phyloP scores from a whole-genome alignment of 805 yeast species.

The Nakazawaea holstii region DNA sequence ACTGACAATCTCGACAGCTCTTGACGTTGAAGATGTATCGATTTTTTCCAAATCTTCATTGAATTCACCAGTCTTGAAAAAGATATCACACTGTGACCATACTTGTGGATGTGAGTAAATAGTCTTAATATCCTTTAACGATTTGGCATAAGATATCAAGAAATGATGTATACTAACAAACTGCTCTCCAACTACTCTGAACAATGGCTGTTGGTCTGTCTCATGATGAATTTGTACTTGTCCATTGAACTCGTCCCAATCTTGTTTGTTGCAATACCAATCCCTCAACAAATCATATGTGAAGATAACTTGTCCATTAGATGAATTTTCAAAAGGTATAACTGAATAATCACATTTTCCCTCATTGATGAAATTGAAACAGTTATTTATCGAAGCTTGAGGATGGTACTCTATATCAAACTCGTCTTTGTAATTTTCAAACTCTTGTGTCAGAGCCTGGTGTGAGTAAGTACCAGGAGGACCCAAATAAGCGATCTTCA shows the following conservation, averaged over 20 bases:
- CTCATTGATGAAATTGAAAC: conserved; percentile 50
- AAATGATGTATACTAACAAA: conserved; percentile 81
- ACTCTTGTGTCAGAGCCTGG: conserved; percentile 55
- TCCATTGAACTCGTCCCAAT: conserved; percentile 9
- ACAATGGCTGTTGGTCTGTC: conserved; percentile 24
- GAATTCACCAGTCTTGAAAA: conserved; percentile 34
- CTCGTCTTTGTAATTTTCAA: conserved; percentile 22
- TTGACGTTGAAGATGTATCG: conserved; percentile 77
- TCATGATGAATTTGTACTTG: conserved; percentile 2
- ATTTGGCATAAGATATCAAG: conserved; percentile 44
- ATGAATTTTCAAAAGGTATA: conserved; percentile 90
- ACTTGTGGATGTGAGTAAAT: conserved; percentile 96
- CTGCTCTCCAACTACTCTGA: conserved; percentile 69
- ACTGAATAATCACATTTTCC: conserved; percentile 59
- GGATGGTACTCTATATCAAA: conserved; percentile 23
- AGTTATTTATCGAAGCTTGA: conserved; percentile 46
- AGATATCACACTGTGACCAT: conserved; percentile 84
- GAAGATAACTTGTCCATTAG: conserved; percentile 88
- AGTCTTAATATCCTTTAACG: conserved; percentile 39
- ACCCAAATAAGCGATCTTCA: conserved; percentile 72
- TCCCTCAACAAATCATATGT: conserved; percentile 80
- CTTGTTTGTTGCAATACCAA: conserved; percentile 34
- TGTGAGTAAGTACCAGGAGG: conserved; percentile 94
- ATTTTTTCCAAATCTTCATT: conserved; percentile 38
- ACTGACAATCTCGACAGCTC: conserved; percentile 68